These are phyloP conservation scores for Fusarium agapanthi DNA, from an alignment of 2,329 filamentous ascomycete genomes.

Conservation along the genomic window DNA sequence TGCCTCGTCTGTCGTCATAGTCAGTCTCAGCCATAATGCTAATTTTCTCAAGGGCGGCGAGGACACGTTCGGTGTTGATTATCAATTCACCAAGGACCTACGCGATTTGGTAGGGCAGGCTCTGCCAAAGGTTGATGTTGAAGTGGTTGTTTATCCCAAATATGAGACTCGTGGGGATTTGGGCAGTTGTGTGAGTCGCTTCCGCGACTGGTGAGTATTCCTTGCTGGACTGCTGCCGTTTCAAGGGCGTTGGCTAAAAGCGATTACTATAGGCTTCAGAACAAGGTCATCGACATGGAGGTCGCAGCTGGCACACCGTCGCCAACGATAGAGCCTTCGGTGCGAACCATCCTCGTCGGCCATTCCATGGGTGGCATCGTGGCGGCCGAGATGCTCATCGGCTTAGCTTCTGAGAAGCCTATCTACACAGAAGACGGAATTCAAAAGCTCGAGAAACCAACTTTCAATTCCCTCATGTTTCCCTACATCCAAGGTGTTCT, in stretches of 20 bases:
- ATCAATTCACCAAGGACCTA: conserved; percentile 77
- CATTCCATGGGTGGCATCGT: conserved; percentile 96
- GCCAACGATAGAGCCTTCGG: conserved; percentile 86
- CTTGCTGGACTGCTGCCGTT: neutral
- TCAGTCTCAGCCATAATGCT: conserved; percentile 4
- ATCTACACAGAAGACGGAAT: conserved; percentile 58
- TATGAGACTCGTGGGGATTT: conserved; percentile 86
- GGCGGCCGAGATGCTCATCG: conserved; percentile 85
- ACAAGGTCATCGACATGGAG: conserved; percentile 94
- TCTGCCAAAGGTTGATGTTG: conserved; percentile 74
- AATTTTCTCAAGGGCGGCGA: conserved; percentile 70
- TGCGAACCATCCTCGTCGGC: conserved; percentile 82
- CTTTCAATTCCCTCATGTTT: conserved; percentile 80
- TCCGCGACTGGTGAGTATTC: conserved; percentile 73
- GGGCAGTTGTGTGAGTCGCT: conserved; percentile 73
- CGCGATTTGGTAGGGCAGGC: conserved; percentile 69
- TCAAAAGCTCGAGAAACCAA: conserved; percentile 46
- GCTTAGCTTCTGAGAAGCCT: conserved; percentile 67
- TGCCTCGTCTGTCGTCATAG: conserved; percentile 5
- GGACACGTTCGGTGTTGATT: conserved; percentile 74
- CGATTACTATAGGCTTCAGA: conserved; percentile 71
- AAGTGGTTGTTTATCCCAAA: conserved; percentile 77
- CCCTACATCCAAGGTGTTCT: conserved; percentile 90
- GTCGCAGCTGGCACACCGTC: conserved; percentile 81
- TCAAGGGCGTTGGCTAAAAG: neutral